These are phyloP conservation scores for Spergularia bocconei DNA, from an alignment of 148 eudicot genomes.

Conservation along the genomic window DNA sequence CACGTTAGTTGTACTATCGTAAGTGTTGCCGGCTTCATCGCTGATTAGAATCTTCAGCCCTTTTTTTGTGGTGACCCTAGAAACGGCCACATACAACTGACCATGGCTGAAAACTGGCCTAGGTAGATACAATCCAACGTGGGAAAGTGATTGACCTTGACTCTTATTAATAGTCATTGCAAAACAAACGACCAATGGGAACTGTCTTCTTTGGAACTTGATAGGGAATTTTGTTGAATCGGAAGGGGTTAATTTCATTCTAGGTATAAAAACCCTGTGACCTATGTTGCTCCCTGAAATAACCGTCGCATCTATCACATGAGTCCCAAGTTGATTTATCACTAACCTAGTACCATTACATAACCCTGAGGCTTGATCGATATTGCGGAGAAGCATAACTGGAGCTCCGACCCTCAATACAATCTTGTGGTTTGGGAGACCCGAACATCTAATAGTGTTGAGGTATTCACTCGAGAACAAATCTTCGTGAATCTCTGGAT, in stretches of 20 bases:
- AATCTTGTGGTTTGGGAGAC: background rate
- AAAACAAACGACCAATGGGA: background rate
- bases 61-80: too few species aligned
- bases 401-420: background rate
- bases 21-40: too few species aligned
- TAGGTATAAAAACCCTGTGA: too few species aligned
- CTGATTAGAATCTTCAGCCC: too few species aligned
- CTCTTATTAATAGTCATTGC: background rate
- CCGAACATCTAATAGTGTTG: too few species aligned
- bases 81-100: too few species aligned
- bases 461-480: background rate
- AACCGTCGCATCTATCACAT: too few species aligned
- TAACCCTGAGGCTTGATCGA: background rate
- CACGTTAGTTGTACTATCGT: too few species aligned
- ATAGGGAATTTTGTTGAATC: background rate
- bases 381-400: slow-evolving; percentile 6
- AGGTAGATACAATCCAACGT: too few species aligned
- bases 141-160: too few species aligned
- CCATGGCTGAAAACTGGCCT: too few species aligned
- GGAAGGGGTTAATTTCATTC: background rate
- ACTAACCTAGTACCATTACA: slow-evolving; percentile 4
- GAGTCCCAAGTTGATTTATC: background rate
- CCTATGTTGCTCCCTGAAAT: too few species aligned
- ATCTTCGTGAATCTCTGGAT: background rate
- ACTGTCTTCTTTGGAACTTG: background rate